A percentile compares a stretch with the other conserved stretches of the same genome.
Evolutionary conservation across 2,329 filamentous ascomycete genomes (phyloP).

Genomic region (Aureobasidium namibiae): DNA sequence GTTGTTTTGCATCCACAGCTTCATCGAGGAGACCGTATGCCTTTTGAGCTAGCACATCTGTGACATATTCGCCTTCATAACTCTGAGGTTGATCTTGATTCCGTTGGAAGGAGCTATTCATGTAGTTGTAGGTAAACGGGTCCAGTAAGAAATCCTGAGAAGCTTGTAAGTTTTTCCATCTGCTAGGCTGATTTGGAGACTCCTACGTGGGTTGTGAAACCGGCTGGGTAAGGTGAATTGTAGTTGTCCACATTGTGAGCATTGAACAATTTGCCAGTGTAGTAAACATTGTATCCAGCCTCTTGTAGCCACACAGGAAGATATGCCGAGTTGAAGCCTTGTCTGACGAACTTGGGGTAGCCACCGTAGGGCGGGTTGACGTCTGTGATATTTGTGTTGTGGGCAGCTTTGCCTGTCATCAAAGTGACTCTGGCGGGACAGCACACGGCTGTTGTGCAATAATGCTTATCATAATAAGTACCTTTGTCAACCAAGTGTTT

Average conservation of each 20-base stretch:
- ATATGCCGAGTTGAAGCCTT: slow-evolving; percentile 59
- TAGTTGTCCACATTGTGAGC: slow-evolving; percentile 55
- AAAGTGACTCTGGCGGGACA: slow-evolving; percentile 60
- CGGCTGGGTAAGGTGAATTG: slow-evolving; percentile 46
- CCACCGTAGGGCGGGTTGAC: slow-evolving; percentile 48
- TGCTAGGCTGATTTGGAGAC: fast-evolving
- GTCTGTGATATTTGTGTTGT: slow-evolving; percentile 64
- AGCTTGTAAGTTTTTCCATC: not conserved
- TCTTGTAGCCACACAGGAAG: slow-evolving; percentile 64
- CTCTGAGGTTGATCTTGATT: slow-evolving; percentile 49
- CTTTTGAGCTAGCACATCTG: slow-evolving; percentile 53
- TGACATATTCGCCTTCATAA: slow-evolving; percentile 47
- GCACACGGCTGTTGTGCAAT: slow-evolving; percentile 58
- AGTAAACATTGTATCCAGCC: slow-evolving; percentile 63
- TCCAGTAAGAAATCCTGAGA: slow-evolving; percentile 34
- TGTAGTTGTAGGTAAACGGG: slow-evolving; percentile 60
- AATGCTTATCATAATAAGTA: slow-evolving; percentile 54
- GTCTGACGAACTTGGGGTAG: slow-evolving; percentile 57
- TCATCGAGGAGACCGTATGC: slow-evolving; percentile 54
- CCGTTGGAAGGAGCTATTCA: slow-evolving; percentile 56
- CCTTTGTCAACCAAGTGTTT: slow-evolving; percentile 51
- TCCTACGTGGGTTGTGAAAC: slow-evolving; percentile 47
- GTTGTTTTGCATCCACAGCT: slow-evolving; percentile 44
- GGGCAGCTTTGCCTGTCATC: slow-evolving; percentile 53
- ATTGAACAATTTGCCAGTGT: slow-evolving; percentile 64